Conservation (phyloP, 2,329 filamentous ascomycete species). For the Hawksworthiomyces lignivorus region DNA sequence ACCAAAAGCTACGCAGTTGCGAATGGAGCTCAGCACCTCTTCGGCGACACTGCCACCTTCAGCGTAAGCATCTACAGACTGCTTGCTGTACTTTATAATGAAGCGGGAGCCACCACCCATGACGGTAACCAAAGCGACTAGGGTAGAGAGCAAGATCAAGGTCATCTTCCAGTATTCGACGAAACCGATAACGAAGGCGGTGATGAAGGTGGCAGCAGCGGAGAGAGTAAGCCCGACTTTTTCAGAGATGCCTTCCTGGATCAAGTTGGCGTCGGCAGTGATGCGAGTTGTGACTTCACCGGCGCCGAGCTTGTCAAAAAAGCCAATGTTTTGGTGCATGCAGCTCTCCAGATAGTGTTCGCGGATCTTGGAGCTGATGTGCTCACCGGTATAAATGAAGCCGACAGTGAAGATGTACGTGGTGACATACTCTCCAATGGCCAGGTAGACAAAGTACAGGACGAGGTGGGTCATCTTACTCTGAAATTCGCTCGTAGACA, state of each 20-base stretch:
- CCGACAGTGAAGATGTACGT: conserved; percentile 76
- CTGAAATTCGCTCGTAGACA: conserved; percentile 49
- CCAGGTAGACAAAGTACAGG: conserved; percentile 80
- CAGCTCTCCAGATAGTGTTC: conserved; percentile 78
- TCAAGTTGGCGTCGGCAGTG: conserved; percentile 85
- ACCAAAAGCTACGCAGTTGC: conserved; percentile 86
- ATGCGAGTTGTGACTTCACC: conserved; percentile 93
- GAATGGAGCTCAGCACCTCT: conserved; percentile 87
- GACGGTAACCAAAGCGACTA: conserved; percentile 68
- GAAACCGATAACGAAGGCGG: conserved; percentile 86
- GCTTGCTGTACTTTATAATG: conserved; percentile 74
- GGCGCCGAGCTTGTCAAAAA: conserved; percentile 86
- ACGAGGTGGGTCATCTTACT: conserved; percentile 54
- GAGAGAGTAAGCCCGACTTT: conserved; percentile 74
- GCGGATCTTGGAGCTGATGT: conserved; percentile 70
- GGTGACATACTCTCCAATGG: conserved; percentile 69
- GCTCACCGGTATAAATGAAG: conserved; percentile 82
- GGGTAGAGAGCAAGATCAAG: conserved; percentile 73
- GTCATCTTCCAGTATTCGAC: conserved; percentile 90
- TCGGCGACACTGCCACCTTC: conserved; percentile 82
- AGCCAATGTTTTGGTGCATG: conserved; percentile 81
- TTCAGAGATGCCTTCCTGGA: conserved; percentile 90
- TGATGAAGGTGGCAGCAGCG: conserved; percentile 73
- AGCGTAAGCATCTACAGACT: conserved; percentile 71
- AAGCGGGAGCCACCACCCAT: conserved; percentile 69